Percentiles rank a stretch among this genome's conserved stretches.
Conservation (phyloP, 2,329 filamentous ascomycete genomes). For the Cercospora sp. region DNA sequence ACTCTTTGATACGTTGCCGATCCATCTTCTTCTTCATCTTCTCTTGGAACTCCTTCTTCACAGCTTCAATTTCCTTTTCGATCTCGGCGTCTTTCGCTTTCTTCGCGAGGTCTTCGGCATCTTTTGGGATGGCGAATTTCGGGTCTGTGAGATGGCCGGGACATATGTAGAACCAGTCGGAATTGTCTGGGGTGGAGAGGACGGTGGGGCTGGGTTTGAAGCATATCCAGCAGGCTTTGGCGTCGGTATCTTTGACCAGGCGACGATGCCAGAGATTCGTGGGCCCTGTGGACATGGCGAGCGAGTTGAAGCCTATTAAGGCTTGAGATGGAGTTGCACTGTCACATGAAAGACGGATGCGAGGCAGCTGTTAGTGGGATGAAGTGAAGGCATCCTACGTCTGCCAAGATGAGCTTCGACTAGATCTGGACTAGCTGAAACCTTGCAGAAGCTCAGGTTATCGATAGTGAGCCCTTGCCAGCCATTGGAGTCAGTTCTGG, state of each 20-base stretch:
- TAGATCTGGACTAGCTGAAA: not conserved
- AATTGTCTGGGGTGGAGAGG: conserved; percentile 83
- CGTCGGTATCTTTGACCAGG: conserved; percentile 78
- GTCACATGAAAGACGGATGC: conserved; percentile 8
- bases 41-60: conserved; percentile 55
- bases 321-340: not conserved
- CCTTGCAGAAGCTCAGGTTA: not conserved
- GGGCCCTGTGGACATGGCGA: conserved; percentile 62
- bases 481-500: not conserved
- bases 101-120: conserved; percentile 61
- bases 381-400: conserved; percentile 3
- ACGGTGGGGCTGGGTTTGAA: conserved; percentile 86
- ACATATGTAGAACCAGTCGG: conserved; percentile 88
- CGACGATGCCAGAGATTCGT: conserved; percentile 79
- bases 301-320: not conserved
- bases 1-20: conserved; percentile 42
- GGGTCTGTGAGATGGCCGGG: conserved; percentile 77
- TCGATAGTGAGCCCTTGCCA: conserved; percentile 2
- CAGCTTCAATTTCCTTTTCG: conserved; percentile 50
- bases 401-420: conserved; percentile 2
- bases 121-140: conserved; percentile 73
- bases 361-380: conserved; percentile 18
- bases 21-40: conserved; percentile 47
- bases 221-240: conserved; percentile 87
- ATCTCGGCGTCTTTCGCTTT: conserved; percentile 56